phyloP scores from a whole-genome alignment of 169 alveolate genomes.

The Cryptosporidium bovis region DNA sequence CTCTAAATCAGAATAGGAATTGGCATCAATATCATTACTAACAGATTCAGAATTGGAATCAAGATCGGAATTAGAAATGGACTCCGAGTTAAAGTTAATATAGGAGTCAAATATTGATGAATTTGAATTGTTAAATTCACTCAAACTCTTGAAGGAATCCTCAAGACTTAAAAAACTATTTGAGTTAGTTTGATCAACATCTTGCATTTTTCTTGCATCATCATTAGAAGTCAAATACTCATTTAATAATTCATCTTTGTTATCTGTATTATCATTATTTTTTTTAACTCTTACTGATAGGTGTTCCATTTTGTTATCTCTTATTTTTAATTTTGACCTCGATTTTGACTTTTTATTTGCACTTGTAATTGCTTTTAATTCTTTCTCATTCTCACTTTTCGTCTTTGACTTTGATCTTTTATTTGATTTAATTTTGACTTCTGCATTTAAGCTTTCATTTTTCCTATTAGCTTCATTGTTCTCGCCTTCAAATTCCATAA shows the following conservation, averaged over 20 bases:
- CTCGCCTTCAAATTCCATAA: background rate
- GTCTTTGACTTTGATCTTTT: conserved; percentile 9
- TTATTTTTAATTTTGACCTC: too few species aligned
- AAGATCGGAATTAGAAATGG: background rate
- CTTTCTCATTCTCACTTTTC: conserved; percentile 2
- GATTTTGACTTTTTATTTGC: background rate
- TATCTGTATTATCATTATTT: background rate
- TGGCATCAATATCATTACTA: too few species aligned
- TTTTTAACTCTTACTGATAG: background rate
- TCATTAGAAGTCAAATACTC: background rate
- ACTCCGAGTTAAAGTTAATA: background rate
- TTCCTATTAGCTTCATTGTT: background rate
- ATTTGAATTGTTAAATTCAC: conserved; percentile 36
- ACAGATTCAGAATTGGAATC: conserved; percentile 1
- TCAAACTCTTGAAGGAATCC: conserved; percentile 48
- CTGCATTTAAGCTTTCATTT: too few species aligned
- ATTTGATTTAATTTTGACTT: conserved; percentile 7
- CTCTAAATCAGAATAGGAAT: too few species aligned
- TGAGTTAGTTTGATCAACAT: conserved; percentile 3
- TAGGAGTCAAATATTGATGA: background rate
- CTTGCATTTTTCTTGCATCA: background rate
- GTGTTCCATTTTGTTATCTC: too few species aligned
- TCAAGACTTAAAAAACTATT: conserved; percentile 46
- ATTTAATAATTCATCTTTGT: conserved; percentile 1
- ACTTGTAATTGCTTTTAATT: background rate